These are phyloP conservation scores for Suillus subalutaceus DNA, from an alignment of 768 basidiomycete genomes.

Conservation along the genomic window DNA sequence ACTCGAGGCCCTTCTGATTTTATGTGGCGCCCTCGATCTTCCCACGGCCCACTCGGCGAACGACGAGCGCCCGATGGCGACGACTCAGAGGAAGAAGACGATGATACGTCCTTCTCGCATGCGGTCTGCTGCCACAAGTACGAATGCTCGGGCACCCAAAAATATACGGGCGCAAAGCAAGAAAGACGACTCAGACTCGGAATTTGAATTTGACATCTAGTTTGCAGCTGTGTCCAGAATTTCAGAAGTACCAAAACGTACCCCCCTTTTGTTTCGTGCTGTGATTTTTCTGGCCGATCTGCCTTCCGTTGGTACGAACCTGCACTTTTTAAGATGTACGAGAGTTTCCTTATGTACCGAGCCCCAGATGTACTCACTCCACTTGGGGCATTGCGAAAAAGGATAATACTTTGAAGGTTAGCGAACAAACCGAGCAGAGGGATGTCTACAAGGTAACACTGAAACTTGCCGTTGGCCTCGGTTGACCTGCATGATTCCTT, in stretches of 20 bases:
- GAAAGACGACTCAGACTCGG: slow-evolving; percentile 74
- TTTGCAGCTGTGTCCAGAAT: slow-evolving; percentile 3
- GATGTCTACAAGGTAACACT: not conserved
- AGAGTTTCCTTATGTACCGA: slow-evolving; percentile 1
- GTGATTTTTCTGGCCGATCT: not conserved
- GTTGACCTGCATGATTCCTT: not conserved
- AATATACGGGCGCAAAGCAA: slow-evolving; percentile 53
- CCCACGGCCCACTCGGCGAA: slow-evolving; percentile 37
- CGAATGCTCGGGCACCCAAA: slow-evolving; percentile 52
- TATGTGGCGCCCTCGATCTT: slow-evolving; percentile 66
- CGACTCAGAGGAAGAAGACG: slow-evolving; percentile 49
- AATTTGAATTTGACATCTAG: slow-evolving; percentile 77
- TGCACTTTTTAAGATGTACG: not conserved
- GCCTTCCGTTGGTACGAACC: not conserved
- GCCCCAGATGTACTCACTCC: not conserved
- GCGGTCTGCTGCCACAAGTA: slow-evolving; percentile 60
- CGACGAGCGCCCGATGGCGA: slow-evolving; percentile 39
- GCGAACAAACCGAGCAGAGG: not conserved
- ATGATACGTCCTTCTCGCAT: slow-evolving; percentile 54
- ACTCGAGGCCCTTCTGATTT: slow-evolving; percentile 69
- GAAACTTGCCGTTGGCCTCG: not conserved
- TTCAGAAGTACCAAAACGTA: not conserved
- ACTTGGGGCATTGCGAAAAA: not conserved
- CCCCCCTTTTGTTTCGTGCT: not conserved
- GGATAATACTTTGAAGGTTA: not conserved